Conservation (phyloP, 352 stramenopile species). For the Pythium myriotylum region DNA sequence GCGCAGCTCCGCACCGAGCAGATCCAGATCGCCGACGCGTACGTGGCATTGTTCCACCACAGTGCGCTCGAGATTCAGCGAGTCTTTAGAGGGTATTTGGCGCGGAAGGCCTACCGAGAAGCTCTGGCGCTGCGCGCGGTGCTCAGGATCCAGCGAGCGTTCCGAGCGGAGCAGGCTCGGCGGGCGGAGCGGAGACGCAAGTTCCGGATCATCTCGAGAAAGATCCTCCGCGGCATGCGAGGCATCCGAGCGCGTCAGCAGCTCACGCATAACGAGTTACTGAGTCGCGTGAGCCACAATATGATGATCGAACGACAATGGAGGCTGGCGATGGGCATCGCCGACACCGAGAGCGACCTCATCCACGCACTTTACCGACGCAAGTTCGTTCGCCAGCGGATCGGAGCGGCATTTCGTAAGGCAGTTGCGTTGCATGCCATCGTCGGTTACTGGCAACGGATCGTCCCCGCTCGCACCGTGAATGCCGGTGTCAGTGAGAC, state of each 20-base stretch:
- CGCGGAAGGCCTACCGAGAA: constrained; percentile 50
- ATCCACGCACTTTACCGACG: constrained; percentile 64
- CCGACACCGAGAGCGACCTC: constrained; percentile 53
- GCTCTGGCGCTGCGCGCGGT: constrained; percentile 39
- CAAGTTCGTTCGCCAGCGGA: constrained; percentile 53
- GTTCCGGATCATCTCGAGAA: constrained; percentile 46
- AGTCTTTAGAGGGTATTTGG: constrained; percentile 82
- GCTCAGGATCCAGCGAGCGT: constrained; percentile 51
- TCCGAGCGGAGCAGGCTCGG: constrained; percentile 37
- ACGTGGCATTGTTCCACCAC: constrained; percentile 16
- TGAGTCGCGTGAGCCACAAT: constrained; percentile 59
- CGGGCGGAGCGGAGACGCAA: constrained; percentile 32
- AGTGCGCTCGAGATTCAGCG: constrained; percentile 73
- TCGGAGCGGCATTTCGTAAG: constrained; percentile 38
- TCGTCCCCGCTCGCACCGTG: constrained; percentile 20
- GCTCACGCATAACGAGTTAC: constrained; percentile 52
- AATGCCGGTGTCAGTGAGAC: neutral
- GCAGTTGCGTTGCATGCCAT: constrained; percentile 35
- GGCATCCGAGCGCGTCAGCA: constrained; percentile 41
- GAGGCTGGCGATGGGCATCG: constrained; percentile 63
- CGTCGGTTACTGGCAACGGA: constrained; percentile 36
- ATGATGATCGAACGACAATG: constrained; percentile 70
- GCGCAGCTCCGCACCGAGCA: constrained; percentile 13
- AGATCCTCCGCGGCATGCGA: constrained; percentile 55
- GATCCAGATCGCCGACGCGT: constrained; percentile 10